These are phyloP conservation scores for Nasturtium officinale DNA, from an alignment of 345 rosid species.

Conservation along the genomic window DNA sequence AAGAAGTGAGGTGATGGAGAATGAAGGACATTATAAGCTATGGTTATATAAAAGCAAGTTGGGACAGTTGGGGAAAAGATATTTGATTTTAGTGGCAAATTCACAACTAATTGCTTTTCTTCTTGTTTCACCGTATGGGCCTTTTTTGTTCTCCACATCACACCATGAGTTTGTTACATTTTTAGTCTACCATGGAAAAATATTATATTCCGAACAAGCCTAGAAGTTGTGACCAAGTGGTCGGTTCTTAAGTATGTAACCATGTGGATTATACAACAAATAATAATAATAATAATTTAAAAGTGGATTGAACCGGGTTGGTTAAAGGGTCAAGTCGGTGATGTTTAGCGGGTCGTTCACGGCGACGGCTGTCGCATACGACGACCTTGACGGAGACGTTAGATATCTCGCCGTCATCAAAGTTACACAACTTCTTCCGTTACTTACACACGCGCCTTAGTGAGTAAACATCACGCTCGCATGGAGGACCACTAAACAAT, in stretches of 20 bases:
- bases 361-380: constrained; percentile 42
- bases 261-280: background rate
- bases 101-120: constrained; percentile 31
- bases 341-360: constrained; percentile 35
- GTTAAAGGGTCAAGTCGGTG: constrained; percentile 19
- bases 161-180: constrained; percentile 39
- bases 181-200: constrained; percentile 19
- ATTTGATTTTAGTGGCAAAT: constrained; percentile 32
- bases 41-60: constrained; percentile 37
- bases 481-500: constrained; percentile 23
- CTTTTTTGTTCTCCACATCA: constrained; percentile 29
- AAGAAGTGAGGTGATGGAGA: constrained; percentile 38
- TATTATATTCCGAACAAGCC: background rate
- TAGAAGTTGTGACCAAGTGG: constrained; percentile 20
- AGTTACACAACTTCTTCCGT: constrained; percentile 1
- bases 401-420: constrained; percentile 17
- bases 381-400: constrained; percentile 44
- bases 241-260: background rate
- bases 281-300: too few relatives aligned
- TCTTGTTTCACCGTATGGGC: constrained; percentile 39
- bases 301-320: constrained; percentile 1
- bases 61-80: constrained; percentile 35
- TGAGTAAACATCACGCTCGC: constrained; percentile 13
- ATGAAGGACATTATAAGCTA: constrained; percentile 26
- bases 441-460: constrained; percentile 13